Evolutionary conservation across 108 stramenopile genomes (phyloP), one percentile per base, ranked within the genome.

Genomic region (Epithemia pelagica): DNA sequence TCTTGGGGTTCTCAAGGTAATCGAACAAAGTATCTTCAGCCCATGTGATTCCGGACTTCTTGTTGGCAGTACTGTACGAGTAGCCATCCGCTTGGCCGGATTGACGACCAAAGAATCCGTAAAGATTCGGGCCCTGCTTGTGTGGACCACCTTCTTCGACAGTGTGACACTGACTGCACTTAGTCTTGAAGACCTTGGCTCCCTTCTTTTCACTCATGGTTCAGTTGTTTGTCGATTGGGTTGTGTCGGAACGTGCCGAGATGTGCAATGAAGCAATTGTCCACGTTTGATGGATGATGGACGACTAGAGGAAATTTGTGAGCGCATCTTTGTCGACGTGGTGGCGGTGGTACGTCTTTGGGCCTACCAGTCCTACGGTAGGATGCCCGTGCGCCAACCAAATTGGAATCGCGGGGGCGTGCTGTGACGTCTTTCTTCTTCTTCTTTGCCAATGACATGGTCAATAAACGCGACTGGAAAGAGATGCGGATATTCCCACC

Each of bases 71-170:
- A 27, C 94, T 94, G 88, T 98, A 99, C 2, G 91, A 89, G 89
- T 95, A 99, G 58, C 96, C 96, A 52, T 92, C 93, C 51, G 94
- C 95, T 79, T 82, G 81, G 55, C 99, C 99, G 53, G 96, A 94
- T 78, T 91, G 91, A 69, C 97, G 95, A 59, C 98, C 99, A 70
- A 97, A 95, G 72, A 99, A 92, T 59, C 99, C 99, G 89, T 96
- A 83, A 32, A 99, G 93, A 78, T 99, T 99, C 57, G 99, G 99
- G 54, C 99, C 99, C 79, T 98, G 98, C 96, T 97, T 99, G 95
- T 98, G 96, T 7, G 94, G 77, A 32, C 91, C 97, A 23, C 95
- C 98, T 60, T 86, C 82, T 78, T 98, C 99, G 53, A 98, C 96
- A 32, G 97, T 98, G 89, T 99, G 99, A 90, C 99, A 99, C 75